These are phyloP conservation scores for Digitaria exilis DNA, from an alignment of 202 grass and related monocot species.

Conservation along the genomic window DNA sequence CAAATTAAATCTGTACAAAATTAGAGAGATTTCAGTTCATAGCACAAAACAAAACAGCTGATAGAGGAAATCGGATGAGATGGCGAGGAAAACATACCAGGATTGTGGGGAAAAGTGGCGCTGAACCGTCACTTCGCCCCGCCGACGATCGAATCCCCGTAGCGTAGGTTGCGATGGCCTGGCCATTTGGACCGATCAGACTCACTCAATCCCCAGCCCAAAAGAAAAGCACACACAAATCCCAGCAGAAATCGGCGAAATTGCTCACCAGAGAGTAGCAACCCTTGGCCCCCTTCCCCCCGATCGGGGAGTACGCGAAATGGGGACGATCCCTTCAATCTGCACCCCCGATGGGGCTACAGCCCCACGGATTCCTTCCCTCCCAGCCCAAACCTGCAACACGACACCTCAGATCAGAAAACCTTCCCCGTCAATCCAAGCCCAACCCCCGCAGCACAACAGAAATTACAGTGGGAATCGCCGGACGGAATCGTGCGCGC, in stretches of 20 bases:
- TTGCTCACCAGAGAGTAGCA: constrained; percentile 19
- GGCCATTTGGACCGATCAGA: background rate
- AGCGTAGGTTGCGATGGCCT: background rate
- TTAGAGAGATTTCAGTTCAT: background rate
- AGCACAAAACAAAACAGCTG: background rate
- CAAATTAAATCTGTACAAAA: constrained; percentile 39
- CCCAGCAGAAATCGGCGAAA: background rate
- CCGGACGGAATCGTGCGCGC: background rate
- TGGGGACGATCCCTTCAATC: background rate
- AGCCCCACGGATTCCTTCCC: background rate
- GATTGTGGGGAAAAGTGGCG: constrained; percentile 4
- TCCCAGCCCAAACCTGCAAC: constrained; percentile 24
- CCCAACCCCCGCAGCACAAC: background rate
- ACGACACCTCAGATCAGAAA: background rate
- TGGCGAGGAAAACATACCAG: background rate
- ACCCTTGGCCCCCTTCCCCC: background rate
- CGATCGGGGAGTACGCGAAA: background rate
- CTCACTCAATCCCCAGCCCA: background rate
- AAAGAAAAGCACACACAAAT: background rate
- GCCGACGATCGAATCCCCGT: background rate
- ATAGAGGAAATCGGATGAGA: background rate
- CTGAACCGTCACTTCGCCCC: constrained; percentile 10
- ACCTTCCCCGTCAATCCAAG: background rate
- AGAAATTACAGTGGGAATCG: background rate
- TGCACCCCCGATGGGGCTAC: background rate